Conservation (phyloP, 2,329 filamentous ascomycete genomes). For the Aureobasidium sp. region DNA sequence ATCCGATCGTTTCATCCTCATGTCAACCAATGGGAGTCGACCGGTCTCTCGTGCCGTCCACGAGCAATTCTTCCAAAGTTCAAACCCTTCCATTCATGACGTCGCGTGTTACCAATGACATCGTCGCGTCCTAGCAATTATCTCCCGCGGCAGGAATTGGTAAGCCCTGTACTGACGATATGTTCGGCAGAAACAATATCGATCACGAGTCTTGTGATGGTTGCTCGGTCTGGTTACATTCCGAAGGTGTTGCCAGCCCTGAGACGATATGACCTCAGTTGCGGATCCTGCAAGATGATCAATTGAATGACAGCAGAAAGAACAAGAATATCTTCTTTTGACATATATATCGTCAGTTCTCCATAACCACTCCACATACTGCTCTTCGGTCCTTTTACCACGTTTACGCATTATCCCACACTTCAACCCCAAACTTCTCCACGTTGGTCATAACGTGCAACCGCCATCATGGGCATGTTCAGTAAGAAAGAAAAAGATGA, state of each 20-base stretch:
- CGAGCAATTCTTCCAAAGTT: background rate
- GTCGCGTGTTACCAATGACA: conserved; percentile 5
- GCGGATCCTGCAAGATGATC: conserved; percentile 12
- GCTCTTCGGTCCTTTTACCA: conserved; percentile 21
- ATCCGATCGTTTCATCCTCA: conserved; percentile 6
- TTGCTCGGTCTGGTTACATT: conserved; percentile 8
- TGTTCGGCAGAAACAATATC: conserved; percentile 2
- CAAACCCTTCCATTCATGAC: background rate
- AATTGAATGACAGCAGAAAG: background rate
- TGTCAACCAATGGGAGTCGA: background rate
- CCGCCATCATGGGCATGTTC: conserved; percentile 19
- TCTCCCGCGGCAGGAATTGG: background rate
- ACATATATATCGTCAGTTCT: conserved; percentile 6
- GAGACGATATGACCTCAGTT: conserved; percentile 17
- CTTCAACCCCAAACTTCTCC: conserved; percentile 16
- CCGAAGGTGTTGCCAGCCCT: background rate
- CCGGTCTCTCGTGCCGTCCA: conserved; percentile 1
- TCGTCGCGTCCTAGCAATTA: background rate
- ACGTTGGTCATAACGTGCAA: conserved; percentile 1
- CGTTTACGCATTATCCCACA: conserved; percentile 11
- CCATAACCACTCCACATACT: conserved; percentile 6
- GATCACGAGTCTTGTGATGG: conserved; percentile 8
- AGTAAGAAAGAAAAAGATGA: conserved; percentile 18
- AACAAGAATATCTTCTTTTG: conserved; percentile 1
- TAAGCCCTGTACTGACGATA: background rate